Percentiles rank a stretch among this genome's conserved stretches.
Evolutionary conservation across 2,329 filamentous ascomycete genomes (phyloP).

Genomic region (Cyanodermella asteris): DNA sequence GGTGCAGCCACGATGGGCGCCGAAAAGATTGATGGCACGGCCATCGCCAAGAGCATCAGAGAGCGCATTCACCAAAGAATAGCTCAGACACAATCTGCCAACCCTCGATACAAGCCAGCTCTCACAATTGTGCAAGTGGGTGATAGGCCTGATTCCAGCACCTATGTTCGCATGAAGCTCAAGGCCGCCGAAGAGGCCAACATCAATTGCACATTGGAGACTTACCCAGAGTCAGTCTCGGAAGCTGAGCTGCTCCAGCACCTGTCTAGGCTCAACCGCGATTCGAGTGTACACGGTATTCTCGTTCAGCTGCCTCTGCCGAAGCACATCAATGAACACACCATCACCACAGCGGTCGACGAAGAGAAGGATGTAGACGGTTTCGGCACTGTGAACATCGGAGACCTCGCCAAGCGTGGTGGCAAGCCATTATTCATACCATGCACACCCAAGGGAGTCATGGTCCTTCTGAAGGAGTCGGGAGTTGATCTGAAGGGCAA

Average conservation of each 20-base stretch:
- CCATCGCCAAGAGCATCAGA: slow-evolving; percentile 79
- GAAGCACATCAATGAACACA: slow-evolving; percentile 72
- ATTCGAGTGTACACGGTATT: slow-evolving; percentile 70
- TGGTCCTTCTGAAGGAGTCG: slow-evolving; percentile 69
- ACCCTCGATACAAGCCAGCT: slow-evolving; percentile 71
- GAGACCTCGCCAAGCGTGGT: slow-evolving; percentile 87
- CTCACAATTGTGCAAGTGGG: slow-evolving; percentile 96
- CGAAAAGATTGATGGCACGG: slow-evolving; percentile 83
- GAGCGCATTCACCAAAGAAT: slow-evolving; percentile 65
- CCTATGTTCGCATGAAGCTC: slow-evolving; percentile 99
- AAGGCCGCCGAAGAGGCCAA: slow-evolving; percentile 90
- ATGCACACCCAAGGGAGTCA: slow-evolving; percentile 92
- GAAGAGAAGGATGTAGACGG: slow-evolving; percentile 97
- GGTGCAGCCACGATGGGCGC: slow-evolving; percentile 52
- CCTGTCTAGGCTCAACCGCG: slow-evolving; percentile 66
- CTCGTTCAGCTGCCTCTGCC: slow-evolving; percentile 86
- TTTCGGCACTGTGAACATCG: slow-evolving; percentile 84
- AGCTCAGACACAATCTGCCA: slow-evolving; percentile 53
- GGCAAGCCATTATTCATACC: slow-evolving; percentile 76
- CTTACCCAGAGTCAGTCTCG: slow-evolving; percentile 59
- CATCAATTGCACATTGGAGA: slow-evolving; percentile 69
- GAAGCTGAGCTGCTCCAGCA: slow-evolving; percentile 72
- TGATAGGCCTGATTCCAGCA: slow-evolving; percentile 79
- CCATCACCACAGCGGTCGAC: slow-evolving; percentile 70
- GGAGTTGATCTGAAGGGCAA: slow-evolving; percentile 73